A percentile compares a stretch with the other conserved stretches of the same genome.
phyloP scores from a whole-genome alignment of 768 basidiomycete species.

The Rubroboletus pulcherrimus region DNA sequence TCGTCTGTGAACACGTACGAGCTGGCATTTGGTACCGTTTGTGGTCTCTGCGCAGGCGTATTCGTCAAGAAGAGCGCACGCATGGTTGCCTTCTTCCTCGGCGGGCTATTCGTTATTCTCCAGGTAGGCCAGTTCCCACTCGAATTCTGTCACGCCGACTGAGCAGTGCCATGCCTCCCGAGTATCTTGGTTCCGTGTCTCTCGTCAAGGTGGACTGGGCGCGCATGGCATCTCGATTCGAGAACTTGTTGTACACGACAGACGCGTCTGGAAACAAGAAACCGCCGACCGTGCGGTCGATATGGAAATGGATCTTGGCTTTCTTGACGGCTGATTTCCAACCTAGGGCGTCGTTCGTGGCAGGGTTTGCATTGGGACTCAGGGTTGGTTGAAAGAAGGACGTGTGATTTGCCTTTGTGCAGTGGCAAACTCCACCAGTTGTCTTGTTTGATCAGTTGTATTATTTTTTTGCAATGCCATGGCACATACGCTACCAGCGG shows the following conservation, averaged over 20 bases:
- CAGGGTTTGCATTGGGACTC: constrained; percentile 77
- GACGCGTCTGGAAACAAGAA: constrained; percentile 51
- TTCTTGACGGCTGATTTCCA: constrained; percentile 95
- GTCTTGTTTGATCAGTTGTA: not conserved
- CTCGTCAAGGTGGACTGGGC: constrained; percentile 81
- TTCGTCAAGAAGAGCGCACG: constrained; percentile 96
- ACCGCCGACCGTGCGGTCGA: constrained; percentile 60
- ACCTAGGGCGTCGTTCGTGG: constrained; percentile 82
- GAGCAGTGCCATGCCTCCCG: not conserved
- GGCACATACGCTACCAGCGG: not conserved
- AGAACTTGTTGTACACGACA: constrained; percentile 64
- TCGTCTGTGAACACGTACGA: constrained; percentile 81
- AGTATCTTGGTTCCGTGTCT: constrained; percentile 79
- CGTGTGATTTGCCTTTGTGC: not conserved
- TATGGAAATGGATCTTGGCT: constrained; percentile 67
- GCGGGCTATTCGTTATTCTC: constrained; percentile 85
- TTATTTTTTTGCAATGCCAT: not conserved
- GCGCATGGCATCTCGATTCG: constrained; percentile 61
- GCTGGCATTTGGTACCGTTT: constrained; percentile 83
- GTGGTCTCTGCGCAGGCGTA: constrained; percentile 85
- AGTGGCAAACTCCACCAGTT: not conserved
- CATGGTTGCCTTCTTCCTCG: constrained; percentile 78
- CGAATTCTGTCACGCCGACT: not conserved
- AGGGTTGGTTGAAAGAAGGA: constrained; percentile 59
- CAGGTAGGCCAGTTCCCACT: constrained; percentile 52